Evolutionary conservation across 2,329 filamentous ascomycete species (phyloP).

Genomic region (Chrysoporthe puriensis): DNA sequence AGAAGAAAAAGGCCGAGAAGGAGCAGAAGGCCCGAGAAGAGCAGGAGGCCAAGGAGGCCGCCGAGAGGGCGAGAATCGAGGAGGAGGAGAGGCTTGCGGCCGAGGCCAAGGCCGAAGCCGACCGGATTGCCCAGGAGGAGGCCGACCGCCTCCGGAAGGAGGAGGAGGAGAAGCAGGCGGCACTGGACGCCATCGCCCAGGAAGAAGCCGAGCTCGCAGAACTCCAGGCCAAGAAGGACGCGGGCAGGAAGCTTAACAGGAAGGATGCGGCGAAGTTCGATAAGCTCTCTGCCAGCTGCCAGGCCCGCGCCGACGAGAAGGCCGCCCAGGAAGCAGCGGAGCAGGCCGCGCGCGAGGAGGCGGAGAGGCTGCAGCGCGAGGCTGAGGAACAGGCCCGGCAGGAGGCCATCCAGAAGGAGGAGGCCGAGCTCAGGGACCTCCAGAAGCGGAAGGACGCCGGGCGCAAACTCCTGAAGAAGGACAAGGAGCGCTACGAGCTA

Average conservation of each 20-base stretch:
- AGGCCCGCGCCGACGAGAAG: constrained; percentile 29
- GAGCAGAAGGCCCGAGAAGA: constrained; percentile 31
- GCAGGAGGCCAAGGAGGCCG: constrained; percentile 28
- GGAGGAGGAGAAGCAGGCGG: constrained; percentile 27
- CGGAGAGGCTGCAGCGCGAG: constrained; percentile 27
- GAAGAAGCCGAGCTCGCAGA: constrained; percentile 27
- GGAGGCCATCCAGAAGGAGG: constrained; percentile 27
- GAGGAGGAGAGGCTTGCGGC: constrained; percentile 28
- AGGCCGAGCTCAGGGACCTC: constrained; percentile 33
- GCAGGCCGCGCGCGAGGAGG: constrained; percentile 27
- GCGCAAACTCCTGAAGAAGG: constrained; percentile 25
- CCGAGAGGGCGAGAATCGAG: constrained; percentile 22
- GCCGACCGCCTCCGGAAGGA: constrained; percentile 24
- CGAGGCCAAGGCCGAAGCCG: constrained; percentile 27
- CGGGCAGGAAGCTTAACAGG: constrained; percentile 22
- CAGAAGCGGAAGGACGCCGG: constrained; percentile 32
- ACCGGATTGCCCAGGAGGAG: constrained; percentile 25
- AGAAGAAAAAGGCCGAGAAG: constrained; percentile 34
- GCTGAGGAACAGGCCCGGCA: constrained; percentile 26
- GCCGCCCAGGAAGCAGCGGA: constrained; percentile 28
- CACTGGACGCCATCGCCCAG: constrained; percentile 25
- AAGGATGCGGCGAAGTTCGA: constrained; percentile 25
- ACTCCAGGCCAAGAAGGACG: constrained; percentile 27
- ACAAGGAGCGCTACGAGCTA: constrained; percentile 27
- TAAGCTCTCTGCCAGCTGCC: constrained; percentile 25